These are phyloP conservation scores for Schoenoplectus tabernaemontani DNA, from an alignment of 202 grass and related monocot genomes.

Conservation along the genomic window DNA sequence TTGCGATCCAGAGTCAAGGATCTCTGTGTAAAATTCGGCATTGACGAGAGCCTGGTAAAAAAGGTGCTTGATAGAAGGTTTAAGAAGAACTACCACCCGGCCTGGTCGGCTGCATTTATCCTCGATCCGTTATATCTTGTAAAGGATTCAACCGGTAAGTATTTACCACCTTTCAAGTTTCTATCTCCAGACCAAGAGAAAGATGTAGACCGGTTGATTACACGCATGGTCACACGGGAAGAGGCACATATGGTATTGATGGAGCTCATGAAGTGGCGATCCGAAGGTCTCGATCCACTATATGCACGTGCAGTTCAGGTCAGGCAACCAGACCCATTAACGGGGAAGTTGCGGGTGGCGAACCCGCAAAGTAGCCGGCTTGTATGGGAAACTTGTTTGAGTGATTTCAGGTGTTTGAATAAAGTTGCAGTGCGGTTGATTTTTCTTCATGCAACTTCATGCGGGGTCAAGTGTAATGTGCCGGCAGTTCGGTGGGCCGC, in stretches of 20 bases:
- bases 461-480: conserved; percentile 20
- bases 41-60: conserved; percentile 27
- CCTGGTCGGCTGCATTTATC: conserved; percentile 42
- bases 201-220: conserved; percentile 38
- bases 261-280: conserved; percentile 52
- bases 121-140: conserved; percentile 41
- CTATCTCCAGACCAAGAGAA: conserved; percentile 42
- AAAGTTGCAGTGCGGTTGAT: conserved; percentile 37
- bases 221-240: conserved; percentile 30
- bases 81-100: conserved; percentile 46
- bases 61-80: conserved; percentile 39
- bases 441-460: conserved; percentile 38
- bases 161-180: conserved; percentile 37
- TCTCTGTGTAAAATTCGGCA: conserved; percentile 29
- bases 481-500: conserved; percentile 17
- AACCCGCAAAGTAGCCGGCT: conserved; percentile 43
- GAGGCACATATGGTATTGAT: conserved; percentile 40
- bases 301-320: conserved; percentile 45
- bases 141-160: conserved; percentile 38
- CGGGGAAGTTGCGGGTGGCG: conserved; percentile 29
- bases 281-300: conserved; percentile 32
- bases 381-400: conserved; percentile 39
- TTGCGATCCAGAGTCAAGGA: conserved; percentile 32
- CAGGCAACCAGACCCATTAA: conserved; percentile 27
- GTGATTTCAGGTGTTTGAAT: conserved; percentile 35